Evolutionary conservation across 2,329 filamentous ascomycete genomes (phyloP), one percentile per base, ranked within the genome.

Genomic region (Penicillium sp.): DNA sequence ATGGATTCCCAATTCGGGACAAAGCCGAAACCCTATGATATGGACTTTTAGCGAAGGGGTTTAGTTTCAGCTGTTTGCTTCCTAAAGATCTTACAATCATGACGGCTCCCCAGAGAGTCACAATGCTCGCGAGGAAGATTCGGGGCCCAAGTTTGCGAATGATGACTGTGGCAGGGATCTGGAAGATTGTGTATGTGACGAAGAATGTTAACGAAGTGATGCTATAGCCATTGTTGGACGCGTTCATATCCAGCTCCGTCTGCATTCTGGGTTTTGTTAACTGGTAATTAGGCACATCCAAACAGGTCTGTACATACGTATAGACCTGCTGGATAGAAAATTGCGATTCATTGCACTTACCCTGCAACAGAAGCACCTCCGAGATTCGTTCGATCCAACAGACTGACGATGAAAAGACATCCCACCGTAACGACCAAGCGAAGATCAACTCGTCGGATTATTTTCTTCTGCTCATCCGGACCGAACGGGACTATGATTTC

Each of bases 201-300:
- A 39, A 39, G 18, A 33, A 40, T n/a, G n/a, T n/a, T 29, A 29
- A 11, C 10, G 50, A 52, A 21, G 34, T 48, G 77, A 54, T 53
- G 19, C 57, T 57, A 26, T 59, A 54, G 4, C 54, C 57, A 39
- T 57, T 59, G 34, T 59, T 59, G 14, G 54, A 52, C n/a, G 54
- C 54, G 21, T 59, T 52, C 57, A 59, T 59, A 13, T 54, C 31
- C 16, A 59, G 44, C 2, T 54, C 54, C 8, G 14, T 42, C 33
- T 55, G 57, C 57, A 59, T 59, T 43, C 57, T 59, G 40, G 10
- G n/a, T 21, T 42, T 24, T n/a, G 31, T 53, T 37, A 31, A 23
- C 36, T 24, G 13, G 7, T 29, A 29, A 5, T 5, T 29, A 29
- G 26, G 26, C 11, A 29, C 26, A 29, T 29, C 26, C 13, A 13